A percentile compares a stretch with the other conserved stretches of the same genome.
phyloP scores from a whole-genome alignment of 2,329 filamentous ascomycete genomes.

The Fonsecaea monophora region DNA sequence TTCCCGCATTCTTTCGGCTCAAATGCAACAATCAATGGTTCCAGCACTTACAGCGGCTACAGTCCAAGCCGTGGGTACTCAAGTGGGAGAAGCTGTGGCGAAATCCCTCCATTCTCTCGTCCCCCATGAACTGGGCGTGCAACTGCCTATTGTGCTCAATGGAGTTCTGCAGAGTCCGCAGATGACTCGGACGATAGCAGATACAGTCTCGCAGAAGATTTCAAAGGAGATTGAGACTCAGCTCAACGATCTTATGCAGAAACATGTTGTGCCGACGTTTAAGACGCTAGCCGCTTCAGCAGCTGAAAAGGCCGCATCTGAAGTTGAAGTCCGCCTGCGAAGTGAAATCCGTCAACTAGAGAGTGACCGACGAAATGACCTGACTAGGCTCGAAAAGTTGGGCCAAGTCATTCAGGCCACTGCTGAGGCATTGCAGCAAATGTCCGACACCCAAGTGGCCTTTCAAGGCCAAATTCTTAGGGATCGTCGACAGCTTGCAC shows the following conservation, averaged over 20 bases:
- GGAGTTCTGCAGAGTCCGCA: slow-evolving; percentile 76
- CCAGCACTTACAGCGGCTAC: slow-evolving; percentile 75
- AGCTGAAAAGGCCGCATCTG: slow-evolving; percentile 70
- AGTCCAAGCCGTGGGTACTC: slow-evolving; percentile 71
- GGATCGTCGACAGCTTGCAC: slow-evolving; percentile 35
- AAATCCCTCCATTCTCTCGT: slow-evolving; percentile 70
- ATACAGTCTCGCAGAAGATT: slow-evolving; percentile 72
- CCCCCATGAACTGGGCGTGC: slow-evolving; percentile 74
- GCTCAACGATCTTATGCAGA: slow-evolving; percentile 66
- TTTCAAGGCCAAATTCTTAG: slow-evolving; percentile 52
- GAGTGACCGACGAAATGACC: slow-evolving; percentile 59
- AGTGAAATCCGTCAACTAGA: slow-evolving; percentile 61
- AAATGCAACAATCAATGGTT: slow-evolving; percentile 76
- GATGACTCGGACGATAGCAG: slow-evolving; percentile 73
- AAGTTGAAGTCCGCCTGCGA: slow-evolving; percentile 68
- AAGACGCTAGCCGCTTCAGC: slow-evolving; percentile 69
- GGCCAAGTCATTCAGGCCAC: slow-evolving; percentile 59
- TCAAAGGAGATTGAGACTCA: slow-evolving; percentile 72
- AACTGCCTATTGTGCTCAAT: slow-evolving; percentile 70
- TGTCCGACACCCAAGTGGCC: slow-evolving; percentile 51
- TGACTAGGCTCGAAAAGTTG: slow-evolving; percentile 67
- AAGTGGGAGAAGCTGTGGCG: slow-evolving; percentile 72
- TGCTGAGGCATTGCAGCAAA: slow-evolving; percentile 60
- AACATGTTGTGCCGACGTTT: slow-evolving; percentile 70
- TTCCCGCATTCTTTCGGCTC: slow-evolving; percentile 74